phyloP scores from a whole-genome alignment of 2,329 filamentous ascomycete species.

The Ophioceras dolichostomum region DNA sequence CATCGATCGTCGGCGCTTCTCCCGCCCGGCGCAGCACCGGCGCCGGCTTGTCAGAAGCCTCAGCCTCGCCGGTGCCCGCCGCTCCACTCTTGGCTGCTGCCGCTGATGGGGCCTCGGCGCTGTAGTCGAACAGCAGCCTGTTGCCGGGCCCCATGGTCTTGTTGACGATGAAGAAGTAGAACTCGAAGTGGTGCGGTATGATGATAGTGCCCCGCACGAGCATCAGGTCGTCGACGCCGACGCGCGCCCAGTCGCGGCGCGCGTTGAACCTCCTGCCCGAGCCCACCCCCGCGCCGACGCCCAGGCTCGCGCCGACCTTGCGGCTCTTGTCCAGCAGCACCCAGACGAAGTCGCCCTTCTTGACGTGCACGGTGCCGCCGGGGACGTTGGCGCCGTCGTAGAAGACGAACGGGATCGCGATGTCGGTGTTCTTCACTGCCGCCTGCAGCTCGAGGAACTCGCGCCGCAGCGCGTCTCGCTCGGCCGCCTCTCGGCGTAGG shows the following conservation, averaged over 20 bases:
- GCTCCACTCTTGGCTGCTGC: too few species aligned
- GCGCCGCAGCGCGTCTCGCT: constrained; percentile 60
- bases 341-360: constrained; percentile 91
- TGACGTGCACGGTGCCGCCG: constrained; percentile 71
- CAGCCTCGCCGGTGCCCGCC: constrained; percentile 3
- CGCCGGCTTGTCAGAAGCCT: constrained; percentile 3
- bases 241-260: constrained; percentile 76
- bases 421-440: constrained; percentile 76
- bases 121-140: constrained; percentile 65
- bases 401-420: constrained; percentile 89
- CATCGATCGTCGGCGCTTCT: constrained; percentile 25
- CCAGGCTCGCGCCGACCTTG: constrained; percentile 76
- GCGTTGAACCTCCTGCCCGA: constrained; percentile 51
- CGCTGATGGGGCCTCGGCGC: constrained; percentile 30
- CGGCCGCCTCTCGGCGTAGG: constrained; percentile 62
- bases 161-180: constrained; percentile 95
- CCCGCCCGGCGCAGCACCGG: constrained; percentile 23
- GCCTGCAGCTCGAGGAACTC: constrained; percentile 79
- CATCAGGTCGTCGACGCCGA: constrained; percentile 93
- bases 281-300: constrained; percentile 60
- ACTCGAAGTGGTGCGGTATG: constrained; percentile 95
- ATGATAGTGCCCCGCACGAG: constrained; percentile 84
- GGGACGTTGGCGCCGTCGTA: constrained; percentile 90
- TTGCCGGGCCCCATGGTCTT: constrained; percentile 64
- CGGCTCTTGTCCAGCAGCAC: constrained; percentile 83